Evolutionary conservation across 192 early-diverging fungal species (phyloP), one percentile per base, ranked within the genome.

Genomic region (Linnemannia elongata): DNA sequence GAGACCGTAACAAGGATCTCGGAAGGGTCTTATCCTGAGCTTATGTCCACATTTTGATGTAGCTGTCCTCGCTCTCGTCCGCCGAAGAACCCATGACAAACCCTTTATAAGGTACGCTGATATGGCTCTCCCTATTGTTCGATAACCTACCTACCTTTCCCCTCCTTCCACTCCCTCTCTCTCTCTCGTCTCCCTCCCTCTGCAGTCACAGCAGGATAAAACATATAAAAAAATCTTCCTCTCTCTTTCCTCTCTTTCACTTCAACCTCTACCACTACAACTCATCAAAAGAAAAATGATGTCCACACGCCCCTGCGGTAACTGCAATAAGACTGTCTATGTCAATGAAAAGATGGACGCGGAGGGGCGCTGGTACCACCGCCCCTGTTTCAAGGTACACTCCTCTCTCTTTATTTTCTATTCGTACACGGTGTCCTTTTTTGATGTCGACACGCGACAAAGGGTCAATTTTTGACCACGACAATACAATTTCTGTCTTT

Each of bases 321-420:
- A 80, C 72, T 87, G 85, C 54, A 81, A 78, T 27, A 87, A 87
- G 76, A 87, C 85, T 1, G 85, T 87, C 6, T 87, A 87, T 41
- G 57, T 87, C 63, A 87, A 81, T 36, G 85, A 87, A 49, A 87
- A 81, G 72, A 78, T 87, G n/a, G 80, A 77, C 18, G 85, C 74
- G 8, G 85, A 81, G 30, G 79, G 85, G 12, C 70, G 75, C 12
- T 87, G 85, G 85, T 87, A 87, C 38, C 85, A 87, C 44, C 79
- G 80, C 2, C 72, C 75, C 6, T 87, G 85, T 72, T 87, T 87
- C 80, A 87, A 81, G 85, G 85, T 87, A 80, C 20, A 39, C 3
- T 1, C 30, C 12, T 63, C 41, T 22, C 4, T 33, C 24, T 44
- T 39, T 22, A 1, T 45, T 44, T 18, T 9, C 42, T 24, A 39